Conservation (phyloP, 73 alveolate species). For the Tetrahymena elliotti region DNA sequence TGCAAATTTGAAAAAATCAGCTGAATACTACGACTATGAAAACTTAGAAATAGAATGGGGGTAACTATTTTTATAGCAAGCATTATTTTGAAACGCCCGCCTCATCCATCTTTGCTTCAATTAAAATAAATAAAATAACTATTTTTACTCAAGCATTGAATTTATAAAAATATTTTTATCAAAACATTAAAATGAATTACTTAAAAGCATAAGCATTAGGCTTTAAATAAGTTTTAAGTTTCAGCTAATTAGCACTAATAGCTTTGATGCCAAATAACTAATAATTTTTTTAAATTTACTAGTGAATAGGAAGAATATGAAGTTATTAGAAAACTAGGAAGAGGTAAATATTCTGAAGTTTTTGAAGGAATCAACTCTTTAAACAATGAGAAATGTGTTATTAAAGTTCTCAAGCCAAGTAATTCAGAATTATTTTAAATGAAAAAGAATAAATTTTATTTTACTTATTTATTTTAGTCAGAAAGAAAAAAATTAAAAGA, state of each 20-base stretch:
- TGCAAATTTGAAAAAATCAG: conserved; percentile 35
- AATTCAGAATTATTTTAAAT: neutral
- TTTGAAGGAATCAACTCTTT: conserved; percentile 75
- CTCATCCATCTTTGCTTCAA: neutral
- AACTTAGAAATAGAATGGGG: conserved; percentile 35
- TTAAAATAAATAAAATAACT: neutral
- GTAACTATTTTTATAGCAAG: neutral
- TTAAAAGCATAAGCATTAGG: neutral
- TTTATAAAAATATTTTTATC: no score
- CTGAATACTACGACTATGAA: conserved; percentile 34
- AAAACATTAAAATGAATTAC: neutral
- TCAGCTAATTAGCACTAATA: neutral
- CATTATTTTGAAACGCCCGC: neutral
- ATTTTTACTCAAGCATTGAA: no score
- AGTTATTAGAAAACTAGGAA: conserved; percentile 70
- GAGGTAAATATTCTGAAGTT: conserved; percentile 85
- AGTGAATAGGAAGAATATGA: conserved; percentile 63
- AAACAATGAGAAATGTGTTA: conserved; percentile 58
- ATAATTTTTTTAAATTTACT: neutral
- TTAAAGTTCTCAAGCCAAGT: conserved; percentile 75
- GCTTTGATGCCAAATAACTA: neutral
- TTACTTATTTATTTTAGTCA: conserved; percentile 11
- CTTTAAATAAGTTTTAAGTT: neutral
- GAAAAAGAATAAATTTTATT: no score
- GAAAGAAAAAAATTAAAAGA: conserved; percentile 65